Conservation (phyloP, 495 filamentous ascomycete genomes). For the Neohortaea acidophila region DNA sequence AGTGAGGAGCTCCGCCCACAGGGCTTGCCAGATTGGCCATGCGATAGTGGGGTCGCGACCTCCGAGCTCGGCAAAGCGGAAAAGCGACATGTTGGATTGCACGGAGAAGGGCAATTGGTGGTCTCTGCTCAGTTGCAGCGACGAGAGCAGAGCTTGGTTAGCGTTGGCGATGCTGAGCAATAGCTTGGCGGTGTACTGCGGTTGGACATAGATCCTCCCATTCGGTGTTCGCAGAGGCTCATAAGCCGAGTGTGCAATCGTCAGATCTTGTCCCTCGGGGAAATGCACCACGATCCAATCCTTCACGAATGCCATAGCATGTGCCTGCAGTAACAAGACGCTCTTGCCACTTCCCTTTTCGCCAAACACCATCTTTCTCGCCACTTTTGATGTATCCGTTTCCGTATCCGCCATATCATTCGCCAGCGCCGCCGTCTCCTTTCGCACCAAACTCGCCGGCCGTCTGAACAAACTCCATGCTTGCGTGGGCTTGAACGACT, state of each 20-base stretch:
- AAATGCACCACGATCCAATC: conserved; percentile 80
- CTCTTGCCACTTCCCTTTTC: conserved; percentile 67
- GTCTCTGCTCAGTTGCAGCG: conserved; percentile 39
- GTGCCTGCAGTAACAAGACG: conserved; percentile 67
- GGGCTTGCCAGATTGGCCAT: conserved; percentile 65
- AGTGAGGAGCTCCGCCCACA: conserved; percentile 62
- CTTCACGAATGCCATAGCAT: conserved; percentile 66
- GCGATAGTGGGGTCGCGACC: conserved; percentile 57
- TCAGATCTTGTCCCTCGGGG: conserved; percentile 82
- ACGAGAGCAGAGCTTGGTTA: conserved; percentile 50
- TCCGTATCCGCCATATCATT: conserved; percentile 41
- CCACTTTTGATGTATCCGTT: conserved; percentile 37
- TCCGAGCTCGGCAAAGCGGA: conserved; percentile 52
- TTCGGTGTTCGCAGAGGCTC: conserved; percentile 34
- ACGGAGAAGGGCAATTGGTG: conserved; percentile 46
- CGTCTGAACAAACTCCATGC: conserved; percentile 73
- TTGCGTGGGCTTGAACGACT: conserved; percentile 86
- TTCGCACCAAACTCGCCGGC: conserved; percentile 58
- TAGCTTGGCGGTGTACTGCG: conserved; percentile 53
- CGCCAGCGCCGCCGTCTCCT: conserved; percentile 56
- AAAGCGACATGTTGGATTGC: conserved; percentile 46
- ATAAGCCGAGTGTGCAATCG: conserved; percentile 65
- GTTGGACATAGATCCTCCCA: conserved; percentile 54
- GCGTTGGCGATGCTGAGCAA: conserved; percentile 54
- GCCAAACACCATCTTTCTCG: conserved; percentile 58